Evolutionary conservation across 208 protist species (phyloP), one percentile per base, ranked within the genome.

Genomic region (Phytomonas francai): DNA sequence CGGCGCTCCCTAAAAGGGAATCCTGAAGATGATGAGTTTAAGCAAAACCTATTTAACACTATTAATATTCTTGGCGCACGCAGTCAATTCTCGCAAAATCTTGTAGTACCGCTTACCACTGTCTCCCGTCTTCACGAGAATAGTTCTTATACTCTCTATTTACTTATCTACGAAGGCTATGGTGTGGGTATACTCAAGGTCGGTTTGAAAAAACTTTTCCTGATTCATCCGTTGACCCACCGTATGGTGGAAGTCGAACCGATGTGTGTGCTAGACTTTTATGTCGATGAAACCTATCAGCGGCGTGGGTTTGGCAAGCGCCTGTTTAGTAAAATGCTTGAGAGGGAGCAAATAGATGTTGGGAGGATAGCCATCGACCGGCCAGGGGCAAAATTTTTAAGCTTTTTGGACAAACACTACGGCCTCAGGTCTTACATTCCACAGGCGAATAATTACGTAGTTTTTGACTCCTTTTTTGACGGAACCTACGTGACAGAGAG

Each of bases 181-280:
- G 89, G 85, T n/a, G 68, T 91, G 5, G 94, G 94, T 28, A 87
- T 98, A 27, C 63, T 98, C 3, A 97, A 97, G 70, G 77, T 97
- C 29, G 94, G 94, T 16, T 64, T 79, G 11, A 96, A 96, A 76
- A 92, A 93, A 63, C 77, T 98, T 11, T 98, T 98, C 63, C 59
- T 95, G 25, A 80, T 78, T 29, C 82, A 88, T 65, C 85, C 83
- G 1, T 36, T 54, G 19, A 80, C 76, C n/a, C 34, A 49, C 0
- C 28, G 33, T 1, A 45, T 93, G 58, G 83, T 93, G n/a, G 93
- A 98, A 75, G 92, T 97, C 14, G 78, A 90, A 32, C 94, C 93
- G 2, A 70, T 97, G 19, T 97, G 92, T 63, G 89, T 97, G 59
- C 79, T 98, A 29, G 96, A 98, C 70, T 97, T 98, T 72, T 98